Evolutionary conservation across 73 alveolate genomes (phyloP).

Genomic region (Loxodes magnus): DNA sequence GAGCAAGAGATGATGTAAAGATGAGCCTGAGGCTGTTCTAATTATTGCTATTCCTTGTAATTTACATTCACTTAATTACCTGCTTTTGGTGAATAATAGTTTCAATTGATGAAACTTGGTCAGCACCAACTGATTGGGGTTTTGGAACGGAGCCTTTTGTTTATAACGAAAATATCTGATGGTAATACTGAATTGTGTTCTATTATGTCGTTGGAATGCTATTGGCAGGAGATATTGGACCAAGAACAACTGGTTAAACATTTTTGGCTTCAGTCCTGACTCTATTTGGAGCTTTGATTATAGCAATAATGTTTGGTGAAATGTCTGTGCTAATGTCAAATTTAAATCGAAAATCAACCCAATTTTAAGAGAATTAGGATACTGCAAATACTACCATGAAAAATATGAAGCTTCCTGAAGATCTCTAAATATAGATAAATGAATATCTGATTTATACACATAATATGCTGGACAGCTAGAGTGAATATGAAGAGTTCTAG

Average conservation of each 20-base stretch:
- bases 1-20: slow-evolving; percentile 25
- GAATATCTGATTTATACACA: slow-evolving; percentile 29
- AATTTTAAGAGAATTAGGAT: slow-evolving; percentile 12
- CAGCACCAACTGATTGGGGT: slow-evolving; percentile 3
- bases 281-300: slow-evolving; percentile 35
- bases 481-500: slow-evolving; percentile 34
- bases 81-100: slow-evolving; percentile 23
- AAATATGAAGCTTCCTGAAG: slow-evolving; percentile 31
- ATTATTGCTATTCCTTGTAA: slow-evolving; percentile 16
- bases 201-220: slow-evolving; percentile 21
- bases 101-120: background rate
- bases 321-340: slow-evolving; percentile 24
- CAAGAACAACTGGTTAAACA: slow-evolving; percentile 20
- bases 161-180: background rate
- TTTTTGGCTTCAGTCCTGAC: slow-evolving; percentile 18
- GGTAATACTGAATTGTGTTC: slow-evolving; percentile 17
- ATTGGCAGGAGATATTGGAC: slow-evolving; percentile 39
- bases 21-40: slow-evolving; percentile 12
- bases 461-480: slow-evolving; percentile 23
- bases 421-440: slow-evolving; percentile 12
- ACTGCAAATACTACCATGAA: slow-evolving; percentile 40
- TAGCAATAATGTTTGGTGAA: slow-evolving; percentile 47
- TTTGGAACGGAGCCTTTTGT: background rate
- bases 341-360: slow-evolving; percentile 15
- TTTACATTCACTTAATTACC: slow-evolving; percentile 20